These are phyloP conservation scores for Rhytidiadelphus loreus DNA, from an alignment of 225 moss, liverwort and hornwort genomes.

Conservation along the genomic window DNA sequence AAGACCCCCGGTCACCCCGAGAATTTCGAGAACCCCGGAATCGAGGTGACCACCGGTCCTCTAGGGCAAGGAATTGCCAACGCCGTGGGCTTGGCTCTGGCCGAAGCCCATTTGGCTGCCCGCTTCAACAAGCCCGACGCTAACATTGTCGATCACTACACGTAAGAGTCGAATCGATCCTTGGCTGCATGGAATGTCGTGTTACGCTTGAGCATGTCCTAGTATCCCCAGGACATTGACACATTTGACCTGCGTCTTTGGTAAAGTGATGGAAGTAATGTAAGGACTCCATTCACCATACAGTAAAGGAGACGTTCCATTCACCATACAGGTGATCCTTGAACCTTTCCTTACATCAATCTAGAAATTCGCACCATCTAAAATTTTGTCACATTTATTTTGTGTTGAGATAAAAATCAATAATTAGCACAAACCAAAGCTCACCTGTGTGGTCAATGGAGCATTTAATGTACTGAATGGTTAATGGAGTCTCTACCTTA, in stretches of 20 bases:
- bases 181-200: neutral
- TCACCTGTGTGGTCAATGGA: no score
- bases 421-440: neutral
- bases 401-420: neutral
- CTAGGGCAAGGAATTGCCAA: constrained; percentile 5
- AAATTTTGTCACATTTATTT: neutral
- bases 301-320: neutral
- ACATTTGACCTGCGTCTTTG: neutral
- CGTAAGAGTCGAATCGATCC: constrained; percentile 13
- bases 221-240: neutral
- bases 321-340: neutral
- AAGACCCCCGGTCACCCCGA: constrained; percentile 68
- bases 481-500: neutral
- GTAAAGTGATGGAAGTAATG: neutral
- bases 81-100: neutral
- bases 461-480: neutral
- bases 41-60: neutral
- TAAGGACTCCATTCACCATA: neutral
- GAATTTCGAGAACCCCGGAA: neutral
- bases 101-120: constrained; percentile 5
- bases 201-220: neutral
- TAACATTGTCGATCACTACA: constrained; percentile 84
- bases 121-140: constrained; percentile 90
- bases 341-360: neutral
- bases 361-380: neutral